Conservation (phyloP, 2,329 filamentous ascomycete species). For the Gyromitra esculenta region DNA sequence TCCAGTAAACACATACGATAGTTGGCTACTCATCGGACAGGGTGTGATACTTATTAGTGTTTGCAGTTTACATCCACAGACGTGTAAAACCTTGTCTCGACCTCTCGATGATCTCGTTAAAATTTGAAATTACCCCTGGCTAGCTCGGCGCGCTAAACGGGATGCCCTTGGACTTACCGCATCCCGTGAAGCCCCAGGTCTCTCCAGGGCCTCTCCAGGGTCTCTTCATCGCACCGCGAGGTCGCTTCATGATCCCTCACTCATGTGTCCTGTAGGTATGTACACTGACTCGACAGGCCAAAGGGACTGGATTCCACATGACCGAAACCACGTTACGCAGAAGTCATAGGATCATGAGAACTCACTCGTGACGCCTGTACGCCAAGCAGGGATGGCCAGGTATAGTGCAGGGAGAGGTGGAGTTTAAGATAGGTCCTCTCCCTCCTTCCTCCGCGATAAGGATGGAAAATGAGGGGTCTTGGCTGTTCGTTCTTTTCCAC, state of each 20-base stretch:
- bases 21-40: neutral
- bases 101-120: neutral
- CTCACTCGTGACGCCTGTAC: constrained; percentile 44
- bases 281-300: neutral
- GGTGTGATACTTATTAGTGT: neutral
- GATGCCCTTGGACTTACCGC: neutral
- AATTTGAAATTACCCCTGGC: neutral
- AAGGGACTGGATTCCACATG: neutral
- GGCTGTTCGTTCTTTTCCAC: neutral
- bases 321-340: neutral
- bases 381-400: neutral
- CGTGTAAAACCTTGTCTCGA: neutral
- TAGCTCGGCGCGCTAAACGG: neutral
- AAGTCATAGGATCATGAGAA: constrained; percentile 38
- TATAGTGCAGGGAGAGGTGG: neutral
- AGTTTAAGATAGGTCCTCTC: constrained; percentile 15
- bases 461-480: neutral
- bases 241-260: neutral
- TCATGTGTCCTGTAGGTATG: neutral
- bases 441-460: constrained; percentile 20
- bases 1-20: neutral
- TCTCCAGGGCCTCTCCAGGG: neutral
- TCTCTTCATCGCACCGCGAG: neutral
- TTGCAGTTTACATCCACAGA: neutral
- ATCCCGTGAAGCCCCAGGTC: neutral